Percentiles rank a stretch among this genome's conserved stretches.
phyloP scores from a whole-genome alignment of 73 alveolate species.

The Effrenium voratum region DNA sequence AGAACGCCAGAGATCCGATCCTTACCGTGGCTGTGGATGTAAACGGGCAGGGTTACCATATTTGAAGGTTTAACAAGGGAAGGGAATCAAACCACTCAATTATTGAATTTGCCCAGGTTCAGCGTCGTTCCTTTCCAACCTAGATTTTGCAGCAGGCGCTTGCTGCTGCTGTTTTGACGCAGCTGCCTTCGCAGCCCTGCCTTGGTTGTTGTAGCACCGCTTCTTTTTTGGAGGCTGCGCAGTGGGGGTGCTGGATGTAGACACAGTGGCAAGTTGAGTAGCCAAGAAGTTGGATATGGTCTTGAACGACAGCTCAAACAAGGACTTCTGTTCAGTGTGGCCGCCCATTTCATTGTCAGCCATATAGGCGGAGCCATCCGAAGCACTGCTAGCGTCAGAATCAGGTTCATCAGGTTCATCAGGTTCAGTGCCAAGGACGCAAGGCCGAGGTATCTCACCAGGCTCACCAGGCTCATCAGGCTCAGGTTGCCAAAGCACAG shows the following conservation, averaged over 20 bases:
- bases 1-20: neutral
- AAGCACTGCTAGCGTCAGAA: neutral
- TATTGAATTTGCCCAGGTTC: neutral
- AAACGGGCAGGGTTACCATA: no score
- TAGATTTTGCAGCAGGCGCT: neutral
- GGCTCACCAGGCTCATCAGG: constrained; percentile 12
- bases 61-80: neutral
- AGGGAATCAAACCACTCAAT: neutral
- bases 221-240: neutral
- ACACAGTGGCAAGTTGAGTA: neutral
- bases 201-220: neutral
- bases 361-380: neutral
- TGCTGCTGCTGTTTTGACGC: neutral
- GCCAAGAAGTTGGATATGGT: neutral
- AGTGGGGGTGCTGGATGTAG: neutral
- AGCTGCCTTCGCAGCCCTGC: constrained; percentile 16
- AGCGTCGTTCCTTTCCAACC: neutral
- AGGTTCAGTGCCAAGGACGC: no score
- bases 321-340: neutral
- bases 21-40: neutral
- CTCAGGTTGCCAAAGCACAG: neutral
- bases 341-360: neutral
- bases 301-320: neutral
- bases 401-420: neutral
- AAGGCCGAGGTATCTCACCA: neutral